Percentiles rank a stretch among this genome's conserved stretches.
Conservation (phyloP, 1,284 basidiomycete species). For the Cryptococcus sp. region DNA sequence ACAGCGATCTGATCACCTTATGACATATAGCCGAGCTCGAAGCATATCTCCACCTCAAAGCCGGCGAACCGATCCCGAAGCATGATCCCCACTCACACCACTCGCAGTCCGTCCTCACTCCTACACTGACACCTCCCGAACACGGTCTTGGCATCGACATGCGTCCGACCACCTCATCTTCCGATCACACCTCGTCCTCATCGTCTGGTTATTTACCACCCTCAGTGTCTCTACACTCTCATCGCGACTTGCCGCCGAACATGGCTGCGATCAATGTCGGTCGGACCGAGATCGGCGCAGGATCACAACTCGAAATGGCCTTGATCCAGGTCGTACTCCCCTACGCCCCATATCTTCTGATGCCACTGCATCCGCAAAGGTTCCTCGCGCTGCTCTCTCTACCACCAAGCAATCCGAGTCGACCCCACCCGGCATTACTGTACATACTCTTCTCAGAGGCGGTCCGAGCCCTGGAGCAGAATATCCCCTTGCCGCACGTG, state of each 20-base stretch:
- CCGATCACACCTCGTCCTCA: background rate
- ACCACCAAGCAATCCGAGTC: conserved; percentile 14
- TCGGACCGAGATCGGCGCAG: conserved; percentile 23
- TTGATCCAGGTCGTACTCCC: conserved; percentile 38
- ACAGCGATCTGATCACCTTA: background rate
- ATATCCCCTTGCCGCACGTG: conserved; percentile 16
- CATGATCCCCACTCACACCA: background rate
- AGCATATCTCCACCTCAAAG: conserved; percentile 16
- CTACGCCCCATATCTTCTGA: conserved; percentile 29
- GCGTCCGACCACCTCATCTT: conserved; percentile 6
- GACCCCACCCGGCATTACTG: conserved; percentile 43
- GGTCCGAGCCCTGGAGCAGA: conserved; percentile 25
- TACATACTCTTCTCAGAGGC: conserved; percentile 44
- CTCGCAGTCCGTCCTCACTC: background rate
- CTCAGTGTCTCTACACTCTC: conserved; percentile 6
- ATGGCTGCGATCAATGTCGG: conserved; percentile 10
- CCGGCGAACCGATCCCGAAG: conserved; percentile 12
- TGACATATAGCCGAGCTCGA: conserved; percentile 32
- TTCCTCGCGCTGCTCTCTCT: conserved; percentile 34
- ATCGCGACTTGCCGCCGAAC: conserved; percentile 8
- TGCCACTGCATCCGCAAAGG: conserved; percentile 39
- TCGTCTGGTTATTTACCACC: background rate
- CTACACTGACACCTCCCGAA: background rate
- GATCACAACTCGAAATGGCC: conserved; percentile 29
- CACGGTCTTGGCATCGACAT: background rate